Conservation (phyloP, 2,329 filamentous ascomycete genomes). For the Aspergillus japonicus region DNA sequence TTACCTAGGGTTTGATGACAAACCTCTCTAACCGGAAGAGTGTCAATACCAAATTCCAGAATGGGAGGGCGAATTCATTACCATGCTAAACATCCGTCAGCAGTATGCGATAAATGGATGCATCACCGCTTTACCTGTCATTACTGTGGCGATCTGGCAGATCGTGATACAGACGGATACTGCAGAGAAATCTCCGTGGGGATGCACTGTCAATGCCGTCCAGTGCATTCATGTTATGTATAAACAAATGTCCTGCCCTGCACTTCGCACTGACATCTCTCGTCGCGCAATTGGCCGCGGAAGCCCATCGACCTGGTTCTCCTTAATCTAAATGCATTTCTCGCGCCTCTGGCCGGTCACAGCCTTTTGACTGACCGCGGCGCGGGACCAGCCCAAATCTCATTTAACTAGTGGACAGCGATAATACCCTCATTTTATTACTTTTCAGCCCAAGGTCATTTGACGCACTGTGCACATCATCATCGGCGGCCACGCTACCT, state of each 20-base stretch:
- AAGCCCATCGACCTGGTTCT: not conserved
- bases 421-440: not conserved
- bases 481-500: conserved; percentile 10
- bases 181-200: no score
- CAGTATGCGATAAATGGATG: no score
- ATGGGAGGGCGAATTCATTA: not conserved
- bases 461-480: conserved; percentile 14
- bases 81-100: no score
- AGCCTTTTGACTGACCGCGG: not conserved
- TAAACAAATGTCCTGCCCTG: no score
- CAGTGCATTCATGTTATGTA: no score
- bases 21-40: not conserved
- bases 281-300: no score
- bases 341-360: not conserved
- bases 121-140: no score
- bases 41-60: conserved; percentile 1
- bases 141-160: no score
- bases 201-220: no score
- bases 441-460: conserved; percentile 9
- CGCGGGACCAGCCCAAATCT: conserved; percentile 2
- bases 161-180: no score
- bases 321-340: not conserved
- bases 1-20: conserved; percentile 2
- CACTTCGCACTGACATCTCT: no score
- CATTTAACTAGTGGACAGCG: not conserved